These are phyloP conservation scores for Daldinia sp. DNA, from an alignment of 2,329 filamentous ascomycete genomes.

Conservation along the genomic window DNA sequence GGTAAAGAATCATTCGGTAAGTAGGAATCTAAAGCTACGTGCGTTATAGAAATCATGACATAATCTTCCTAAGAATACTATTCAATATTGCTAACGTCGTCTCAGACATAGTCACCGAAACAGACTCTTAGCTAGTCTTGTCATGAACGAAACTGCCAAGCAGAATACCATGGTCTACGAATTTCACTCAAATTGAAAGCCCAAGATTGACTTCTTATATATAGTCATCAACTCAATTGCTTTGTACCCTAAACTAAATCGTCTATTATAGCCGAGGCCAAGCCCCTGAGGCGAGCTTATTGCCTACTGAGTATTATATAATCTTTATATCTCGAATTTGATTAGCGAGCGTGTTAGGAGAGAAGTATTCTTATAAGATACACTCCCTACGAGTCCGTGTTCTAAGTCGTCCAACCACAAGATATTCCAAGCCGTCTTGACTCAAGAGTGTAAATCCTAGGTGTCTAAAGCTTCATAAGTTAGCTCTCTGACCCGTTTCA, in stretches of 20 bases:
- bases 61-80: neutral
- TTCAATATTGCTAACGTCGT: neutral
- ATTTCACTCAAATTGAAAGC: neutral
- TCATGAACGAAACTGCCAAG: neutral
- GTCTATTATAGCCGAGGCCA: too few relatives aligned
- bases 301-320: too few relatives aligned
- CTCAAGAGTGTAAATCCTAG: neutral
- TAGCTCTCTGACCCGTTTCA: neutral
- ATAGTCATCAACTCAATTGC: neutral
- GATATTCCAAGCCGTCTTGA: neutral
- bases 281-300: too few relatives aligned
- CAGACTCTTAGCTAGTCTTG: neutral
- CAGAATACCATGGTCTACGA: neutral
- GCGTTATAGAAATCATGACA: neutral
- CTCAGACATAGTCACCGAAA: too few relatives aligned
- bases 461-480: neutral
- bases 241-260: neutral
- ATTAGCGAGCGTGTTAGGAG: too few relatives aligned
- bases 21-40: neutral
- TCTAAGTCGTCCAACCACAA: neutral
- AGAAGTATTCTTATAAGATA: neutral
- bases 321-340: too few relatives aligned
- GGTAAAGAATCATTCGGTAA: neutral
- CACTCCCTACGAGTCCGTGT: neutral
- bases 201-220: neutral